Evolutionary conservation across 2,329 filamentous ascomycete species (phyloP).

Genomic region (Cladosporium sp.): DNA sequence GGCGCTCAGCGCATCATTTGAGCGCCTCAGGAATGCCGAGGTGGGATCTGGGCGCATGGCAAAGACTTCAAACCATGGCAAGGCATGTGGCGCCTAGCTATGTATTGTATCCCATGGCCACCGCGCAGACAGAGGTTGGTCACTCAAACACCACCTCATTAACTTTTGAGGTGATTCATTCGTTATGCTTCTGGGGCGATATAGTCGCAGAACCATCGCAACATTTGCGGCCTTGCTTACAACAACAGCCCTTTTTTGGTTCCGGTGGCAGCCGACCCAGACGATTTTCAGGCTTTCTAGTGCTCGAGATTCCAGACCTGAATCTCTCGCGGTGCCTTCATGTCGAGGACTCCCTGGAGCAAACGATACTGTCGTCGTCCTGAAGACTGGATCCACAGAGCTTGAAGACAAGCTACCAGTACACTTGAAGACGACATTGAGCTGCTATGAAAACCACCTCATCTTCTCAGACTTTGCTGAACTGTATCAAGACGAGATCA

Average conservation of each 20-base stretch:
- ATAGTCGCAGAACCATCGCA: background rate
- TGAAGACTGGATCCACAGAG: slow-evolving; percentile 36
- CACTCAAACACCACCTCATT: background rate
- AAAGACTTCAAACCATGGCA: too few relatives aligned
- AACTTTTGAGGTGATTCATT: background rate
- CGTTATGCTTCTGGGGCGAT: background rate
- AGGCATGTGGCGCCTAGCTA: background rate
- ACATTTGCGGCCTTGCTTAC: background rate
- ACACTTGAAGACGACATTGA: slow-evolving; percentile 33
- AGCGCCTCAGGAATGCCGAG: too few relatives aligned
- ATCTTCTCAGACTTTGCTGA: slow-evolving; percentile 38
- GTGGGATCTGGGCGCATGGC: too few relatives aligned
- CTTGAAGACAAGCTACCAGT: slow-evolving; percentile 28
- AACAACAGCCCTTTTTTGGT: background rate
- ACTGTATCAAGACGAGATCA: slow-evolving; percentile 29
- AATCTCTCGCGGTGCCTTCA: background rate
- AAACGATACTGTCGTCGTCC: slow-evolving; percentile 50
- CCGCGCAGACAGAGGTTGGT: background rate
- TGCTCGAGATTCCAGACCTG: background rate
- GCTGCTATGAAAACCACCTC: slow-evolving; percentile 31
- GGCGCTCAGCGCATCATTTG: too few relatives aligned
- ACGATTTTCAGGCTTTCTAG: background rate
- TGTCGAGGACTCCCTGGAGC: slow-evolving; percentile 26
- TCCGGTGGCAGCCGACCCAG: too few relatives aligned
- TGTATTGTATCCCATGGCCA: background rate